Evolutionary conservation across 805 yeast genomes (phyloP).

Genomic region (Henningerozyma blattae): DNA sequence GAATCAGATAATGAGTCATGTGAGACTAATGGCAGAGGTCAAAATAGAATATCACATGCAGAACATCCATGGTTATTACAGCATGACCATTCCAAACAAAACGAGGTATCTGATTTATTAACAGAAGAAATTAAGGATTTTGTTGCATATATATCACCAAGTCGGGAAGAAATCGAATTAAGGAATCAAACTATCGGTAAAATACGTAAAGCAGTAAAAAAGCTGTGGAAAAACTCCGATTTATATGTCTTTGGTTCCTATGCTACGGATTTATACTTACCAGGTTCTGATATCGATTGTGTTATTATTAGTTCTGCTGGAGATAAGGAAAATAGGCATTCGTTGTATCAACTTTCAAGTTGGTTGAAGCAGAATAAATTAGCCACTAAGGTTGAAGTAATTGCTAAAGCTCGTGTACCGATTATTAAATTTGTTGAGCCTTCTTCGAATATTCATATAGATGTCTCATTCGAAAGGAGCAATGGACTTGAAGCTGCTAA

Average conservation of each 20-base stretch:
- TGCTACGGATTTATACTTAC: conserved; percentile 86
- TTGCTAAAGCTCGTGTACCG: conserved; percentile 87
- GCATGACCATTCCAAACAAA: conserved; percentile 65
- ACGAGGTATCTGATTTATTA: conserved; percentile 77
- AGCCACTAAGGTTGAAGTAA: conserved; percentile 69
- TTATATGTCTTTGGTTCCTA: conserved; percentile 86
- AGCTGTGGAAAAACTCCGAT: conserved; percentile 68
- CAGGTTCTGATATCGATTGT: conserved; percentile 94
- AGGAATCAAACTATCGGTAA: conserved; percentile 56
- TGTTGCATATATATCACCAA: conserved; percentile 76
- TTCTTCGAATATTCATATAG: conserved; percentile 59
- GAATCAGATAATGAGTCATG: neutral
- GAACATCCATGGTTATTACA: conserved; percentile 64
- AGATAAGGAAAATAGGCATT: conserved; percentile 47
- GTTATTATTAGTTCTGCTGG: conserved; percentile 59
- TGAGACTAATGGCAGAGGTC: conserved; percentile 2
- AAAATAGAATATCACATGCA: conserved; percentile 9
- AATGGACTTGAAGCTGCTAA: conserved; percentile 79
- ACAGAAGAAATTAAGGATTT: conserved; percentile 79
- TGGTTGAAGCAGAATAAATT: conserved; percentile 47
- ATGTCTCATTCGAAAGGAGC: conserved; percentile 76
- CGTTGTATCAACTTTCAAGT: conserved; percentile 62
- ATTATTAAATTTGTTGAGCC: conserved; percentile 84
- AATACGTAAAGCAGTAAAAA: conserved; percentile 39
- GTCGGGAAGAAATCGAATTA: conserved; percentile 52